Conservation (phyloP, 495 filamentous ascomycete genomes). For the Tuber borchii region DNA sequence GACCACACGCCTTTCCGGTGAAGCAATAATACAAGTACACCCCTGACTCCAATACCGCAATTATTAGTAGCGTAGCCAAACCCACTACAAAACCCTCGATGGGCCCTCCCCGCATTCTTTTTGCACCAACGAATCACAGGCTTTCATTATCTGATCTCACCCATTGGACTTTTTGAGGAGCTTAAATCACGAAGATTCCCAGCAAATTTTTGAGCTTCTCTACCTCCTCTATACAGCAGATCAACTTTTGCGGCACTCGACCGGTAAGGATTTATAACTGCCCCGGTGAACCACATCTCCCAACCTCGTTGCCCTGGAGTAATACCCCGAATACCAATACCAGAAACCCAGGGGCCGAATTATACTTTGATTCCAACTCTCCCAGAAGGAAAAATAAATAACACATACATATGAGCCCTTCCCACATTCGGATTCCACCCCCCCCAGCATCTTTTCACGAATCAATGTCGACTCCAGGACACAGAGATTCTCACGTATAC, state of each 20-base stretch:
- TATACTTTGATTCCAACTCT: neutral
- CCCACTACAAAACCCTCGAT: conserved; percentile 33
- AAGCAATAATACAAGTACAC: conserved; percentile 1
- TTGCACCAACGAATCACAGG: neutral
- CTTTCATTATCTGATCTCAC: neutral
- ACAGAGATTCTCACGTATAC: conserved; percentile 29
- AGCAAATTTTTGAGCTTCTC: conserved; percentile 1
- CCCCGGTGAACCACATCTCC: conserved; percentile 13
- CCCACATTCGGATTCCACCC: neutral
- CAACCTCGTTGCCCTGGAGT: conserved; percentile 22
- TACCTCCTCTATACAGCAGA: conserved; percentile 8
- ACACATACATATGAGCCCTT: neutral
- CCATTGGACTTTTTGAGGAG: neutral
- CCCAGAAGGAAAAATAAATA: neutral
- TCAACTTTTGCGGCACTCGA: conserved; percentile 25
- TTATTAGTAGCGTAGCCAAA: neutral
- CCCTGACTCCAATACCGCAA: conserved; percentile 16
- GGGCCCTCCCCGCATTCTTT: conserved; percentile 30
- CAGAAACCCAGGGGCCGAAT: neutral
- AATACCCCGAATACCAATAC: conserved; percentile 18
- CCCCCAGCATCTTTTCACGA: neutral
- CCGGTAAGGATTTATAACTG: conserved; percentile 12
- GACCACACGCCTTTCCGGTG: conserved; percentile 25
- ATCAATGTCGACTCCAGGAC: conserved; percentile 21
- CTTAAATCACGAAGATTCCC: conserved; percentile 31